These are phyloP conservation scores for Hordeum marinum DNA, from an alignment of 176 grass and related monocot genomes.

Conservation along the genomic window DNA sequence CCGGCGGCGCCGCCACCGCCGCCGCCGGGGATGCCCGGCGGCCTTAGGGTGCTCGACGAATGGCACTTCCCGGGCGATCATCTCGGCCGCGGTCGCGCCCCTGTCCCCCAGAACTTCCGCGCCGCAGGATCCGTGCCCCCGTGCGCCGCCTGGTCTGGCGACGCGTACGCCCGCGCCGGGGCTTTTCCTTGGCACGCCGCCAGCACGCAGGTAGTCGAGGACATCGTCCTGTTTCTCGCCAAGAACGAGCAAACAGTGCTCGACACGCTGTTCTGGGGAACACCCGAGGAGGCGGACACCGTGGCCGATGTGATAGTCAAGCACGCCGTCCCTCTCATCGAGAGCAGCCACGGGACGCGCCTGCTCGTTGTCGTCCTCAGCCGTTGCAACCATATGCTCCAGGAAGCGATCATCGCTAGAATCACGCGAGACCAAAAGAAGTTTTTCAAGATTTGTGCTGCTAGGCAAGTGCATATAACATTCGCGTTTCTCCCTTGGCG, in stretches of 20 bases:
- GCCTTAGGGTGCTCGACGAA: background rate
- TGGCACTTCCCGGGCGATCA: background rate
- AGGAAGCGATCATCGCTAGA: background rate
- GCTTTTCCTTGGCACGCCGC: background rate
- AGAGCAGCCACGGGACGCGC: background rate
- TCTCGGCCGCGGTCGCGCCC: background rate
- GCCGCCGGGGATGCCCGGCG: background rate
- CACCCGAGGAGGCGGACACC: background rate
- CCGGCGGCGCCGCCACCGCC: background rate
- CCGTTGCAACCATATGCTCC: background rate
- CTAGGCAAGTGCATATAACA: background rate
- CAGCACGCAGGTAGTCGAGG: background rate
- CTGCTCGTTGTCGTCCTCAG: background rate
- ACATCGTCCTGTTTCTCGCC: background rate
- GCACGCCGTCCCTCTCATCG: constrained; percentile 6
- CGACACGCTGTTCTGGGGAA: background rate
- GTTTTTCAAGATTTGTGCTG: background rate
- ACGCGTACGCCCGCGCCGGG: background rate
- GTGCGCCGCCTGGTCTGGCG: background rate
- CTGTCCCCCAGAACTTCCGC: background rate
- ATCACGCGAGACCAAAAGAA: background rate
- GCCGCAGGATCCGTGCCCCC: background rate
- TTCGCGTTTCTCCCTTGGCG: background rate
- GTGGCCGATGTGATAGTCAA: background rate
- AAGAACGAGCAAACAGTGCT: background rate